Conservation (phyloP, 768 basidiomycete genomes). For the Collybiopsis luxurians region DNA sequence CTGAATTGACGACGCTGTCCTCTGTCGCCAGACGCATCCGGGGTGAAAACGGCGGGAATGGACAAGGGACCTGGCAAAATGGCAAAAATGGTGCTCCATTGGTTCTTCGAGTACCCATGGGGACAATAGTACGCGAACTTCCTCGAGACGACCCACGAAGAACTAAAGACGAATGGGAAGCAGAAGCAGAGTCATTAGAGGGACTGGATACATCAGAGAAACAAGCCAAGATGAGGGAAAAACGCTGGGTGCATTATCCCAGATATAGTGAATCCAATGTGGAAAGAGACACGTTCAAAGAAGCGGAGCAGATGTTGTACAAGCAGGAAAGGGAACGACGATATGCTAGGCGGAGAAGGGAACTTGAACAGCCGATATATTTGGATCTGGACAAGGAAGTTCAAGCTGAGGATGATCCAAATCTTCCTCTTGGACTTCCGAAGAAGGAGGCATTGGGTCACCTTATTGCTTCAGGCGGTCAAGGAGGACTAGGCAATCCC, state of each 20-base stretch:
- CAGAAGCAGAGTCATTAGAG: conserved; percentile 58
- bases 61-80: conserved; percentile 85
- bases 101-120: conserved; percentile 81
- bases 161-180: conserved; percentile 68
- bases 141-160: conserved; percentile 62
- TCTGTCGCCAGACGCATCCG: conserved; percentile 66
- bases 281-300: conserved; percentile 61
- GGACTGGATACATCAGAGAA: conserved; percentile 46
- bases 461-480: conserved; percentile 73
- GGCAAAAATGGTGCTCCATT: conserved; percentile 73
- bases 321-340: conserved; percentile 61
- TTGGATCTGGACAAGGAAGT: conserved; percentile 63
- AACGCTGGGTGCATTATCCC: conserved; percentile 83
- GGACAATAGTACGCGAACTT: conserved; percentile 85
- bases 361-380: conserved; percentile 39
- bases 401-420: conserved; percentile 30
- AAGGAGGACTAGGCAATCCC: conserved; percentile 86
- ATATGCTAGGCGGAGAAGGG: conserved; percentile 40
- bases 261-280: conserved; percentile 59
- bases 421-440: conserved; percentile 64
- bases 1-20: conserved; percentile 74
- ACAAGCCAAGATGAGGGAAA: conserved; percentile 57
- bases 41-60: conserved; percentile 65
- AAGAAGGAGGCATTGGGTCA: conserved; percentile 54
- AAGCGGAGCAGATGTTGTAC: conserved; percentile 62